These are phyloP conservation scores for Trametes meyenii DNA, from an alignment of 768 basidiomycete species.

Conservation along the genomic window DNA sequence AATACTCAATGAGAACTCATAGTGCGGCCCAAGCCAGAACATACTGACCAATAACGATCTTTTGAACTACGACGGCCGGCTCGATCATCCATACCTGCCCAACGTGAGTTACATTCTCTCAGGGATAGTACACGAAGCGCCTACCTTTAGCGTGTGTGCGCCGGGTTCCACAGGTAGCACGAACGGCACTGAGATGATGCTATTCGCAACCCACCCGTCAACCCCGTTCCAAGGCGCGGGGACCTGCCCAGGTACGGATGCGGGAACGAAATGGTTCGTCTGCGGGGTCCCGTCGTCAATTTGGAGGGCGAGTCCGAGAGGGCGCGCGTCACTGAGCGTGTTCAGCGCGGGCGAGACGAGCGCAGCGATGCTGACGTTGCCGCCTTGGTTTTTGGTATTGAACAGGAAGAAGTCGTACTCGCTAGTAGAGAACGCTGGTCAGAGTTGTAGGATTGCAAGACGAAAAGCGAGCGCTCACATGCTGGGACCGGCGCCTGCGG, in stretches of 20 bases:
- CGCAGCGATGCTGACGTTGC: slow-evolving; percentile 52
- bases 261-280: slow-evolving; percentile 51
- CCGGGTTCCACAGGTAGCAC: slow-evolving; percentile 49
- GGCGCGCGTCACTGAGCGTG: slow-evolving; percentile 49
- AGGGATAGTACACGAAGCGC: neutral
- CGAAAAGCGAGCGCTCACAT: slow-evolving; percentile 42
- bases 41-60: slow-evolving; percentile 58
- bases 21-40: neutral
- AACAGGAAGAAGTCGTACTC: slow-evolving; percentile 71
- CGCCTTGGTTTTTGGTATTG: slow-evolving; percentile 45
- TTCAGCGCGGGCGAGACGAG: slow-evolving; percentile 59
- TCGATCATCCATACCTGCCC: slow-evolving; percentile 56
- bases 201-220: slow-evolving; percentile 59
- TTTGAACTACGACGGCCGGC: slow-evolving; percentile 62
- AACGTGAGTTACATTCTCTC: neutral
- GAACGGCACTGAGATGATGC: slow-evolving; percentile 46
- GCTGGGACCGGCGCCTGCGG: slow-evolving; percentile 61
- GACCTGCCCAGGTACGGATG: slow-evolving; percentile 46
- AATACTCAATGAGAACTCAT: neutral
- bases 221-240: slow-evolving; percentile 51
- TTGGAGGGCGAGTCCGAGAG: slow-evolving; percentile 54
- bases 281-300: slow-evolving; percentile 48
- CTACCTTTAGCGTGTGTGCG: slow-evolving; percentile 60
- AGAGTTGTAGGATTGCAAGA: neutral
- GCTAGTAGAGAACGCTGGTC: slow-evolving; percentile 32